phyloP scores from a whole-genome alignment of 1,284 basidiomycete species.

The Ceratobasidium sp. region DNA sequence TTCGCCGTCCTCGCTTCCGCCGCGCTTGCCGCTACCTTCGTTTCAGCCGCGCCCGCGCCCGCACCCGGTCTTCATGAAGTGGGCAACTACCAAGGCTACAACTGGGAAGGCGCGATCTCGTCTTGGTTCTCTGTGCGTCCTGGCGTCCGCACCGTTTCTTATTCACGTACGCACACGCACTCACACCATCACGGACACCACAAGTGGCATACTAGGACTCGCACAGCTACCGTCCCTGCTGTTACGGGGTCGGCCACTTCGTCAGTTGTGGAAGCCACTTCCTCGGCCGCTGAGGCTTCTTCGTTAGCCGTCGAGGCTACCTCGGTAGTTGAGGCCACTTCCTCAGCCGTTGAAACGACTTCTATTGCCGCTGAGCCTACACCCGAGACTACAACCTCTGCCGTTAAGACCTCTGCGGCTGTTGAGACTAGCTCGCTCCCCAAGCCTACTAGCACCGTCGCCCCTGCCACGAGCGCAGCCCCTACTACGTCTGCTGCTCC shows the following conservation, averaged over 20 bases:
- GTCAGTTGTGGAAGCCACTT: neutral
- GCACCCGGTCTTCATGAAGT: neutral
- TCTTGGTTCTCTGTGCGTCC: slow-evolving; percentile 31
- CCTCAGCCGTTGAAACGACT: neutral
- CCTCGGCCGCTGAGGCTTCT: neutral
- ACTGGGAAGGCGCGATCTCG: slow-evolving; percentile 6
- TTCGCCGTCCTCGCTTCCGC: slow-evolving; percentile 19
- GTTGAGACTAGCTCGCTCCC: slow-evolving; percentile 3
- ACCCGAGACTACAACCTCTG: slow-evolving; percentile 1
- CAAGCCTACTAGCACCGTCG: neutral
- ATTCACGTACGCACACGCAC: slow-evolving; percentile 12
- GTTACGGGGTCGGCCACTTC: slow-evolving; percentile 1
- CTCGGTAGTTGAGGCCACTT: neutral
- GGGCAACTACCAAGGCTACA: neutral
- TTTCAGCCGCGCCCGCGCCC: slow-evolving; percentile 14
- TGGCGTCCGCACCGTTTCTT: slow-evolving; percentile 16
- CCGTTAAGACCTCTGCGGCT: neutral
- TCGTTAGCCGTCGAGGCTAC: neutral
- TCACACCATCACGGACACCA: slow-evolving; percentile 24
- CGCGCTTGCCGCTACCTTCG: slow-evolving; percentile 6
- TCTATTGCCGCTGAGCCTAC: slow-evolving; percentile 10
- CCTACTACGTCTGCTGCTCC: neutral
- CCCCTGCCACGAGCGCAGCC: slow-evolving; percentile 13
- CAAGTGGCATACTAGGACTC: slow-evolving; percentile 25
- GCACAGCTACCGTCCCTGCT: neutral